A percentile compares a stretch with the other conserved stretches of the same genome.
Conservation (phyloP, 1,139 yeast genomes). For the Candida sp. region DNA sequence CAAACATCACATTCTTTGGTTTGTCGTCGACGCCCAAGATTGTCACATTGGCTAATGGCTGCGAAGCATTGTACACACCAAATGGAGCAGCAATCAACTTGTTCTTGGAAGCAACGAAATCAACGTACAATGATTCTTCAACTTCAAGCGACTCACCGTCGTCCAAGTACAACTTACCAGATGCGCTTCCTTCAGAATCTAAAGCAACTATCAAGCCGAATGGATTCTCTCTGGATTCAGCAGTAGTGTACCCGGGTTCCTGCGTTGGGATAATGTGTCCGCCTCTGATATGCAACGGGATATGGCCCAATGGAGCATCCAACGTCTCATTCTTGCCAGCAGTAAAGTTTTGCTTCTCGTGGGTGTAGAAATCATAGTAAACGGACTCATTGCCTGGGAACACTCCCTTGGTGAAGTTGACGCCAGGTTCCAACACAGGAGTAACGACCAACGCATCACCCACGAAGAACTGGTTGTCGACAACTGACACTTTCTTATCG, state of each 20-base stretch:
- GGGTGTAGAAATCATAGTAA: constrained; percentile 39
- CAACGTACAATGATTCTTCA: constrained; percentile 21
- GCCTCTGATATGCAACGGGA: constrained; percentile 25
- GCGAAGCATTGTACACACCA: constrained; percentile 22
- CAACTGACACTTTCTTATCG: constrained; percentile 17
- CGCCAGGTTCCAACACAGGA: constrained; percentile 26
- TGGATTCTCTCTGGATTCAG: constrained; percentile 31
- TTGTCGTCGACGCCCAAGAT: constrained; percentile 25
- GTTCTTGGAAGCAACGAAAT: constrained; percentile 18
- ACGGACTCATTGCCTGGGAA: constrained; percentile 27
- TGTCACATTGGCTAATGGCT: constrained; percentile 28
- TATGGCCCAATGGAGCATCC: constrained; percentile 26
- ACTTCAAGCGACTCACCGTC: constrained; percentile 31
- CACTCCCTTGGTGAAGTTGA: constrained; percentile 24
- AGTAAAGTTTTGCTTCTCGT: constrained; percentile 20
- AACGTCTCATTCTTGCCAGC: constrained; percentile 24
- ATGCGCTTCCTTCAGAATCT: constrained; percentile 21
- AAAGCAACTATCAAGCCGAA: constrained; percentile 32
- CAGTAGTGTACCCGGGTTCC: constrained; percentile 32
- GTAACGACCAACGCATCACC: constrained; percentile 28
- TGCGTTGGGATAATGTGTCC: constrained; percentile 26
- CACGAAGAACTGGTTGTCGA: constrained; percentile 25
- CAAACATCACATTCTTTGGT: constrained; percentile 23
- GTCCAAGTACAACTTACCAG: constrained; percentile 25
- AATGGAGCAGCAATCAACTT: constrained; percentile 18